These are phyloP conservation scores for Neofusicoccum sp. DNA, from an alignment of 2,329 filamentous ascomycete species.

Conservation along the genomic window DNA sequence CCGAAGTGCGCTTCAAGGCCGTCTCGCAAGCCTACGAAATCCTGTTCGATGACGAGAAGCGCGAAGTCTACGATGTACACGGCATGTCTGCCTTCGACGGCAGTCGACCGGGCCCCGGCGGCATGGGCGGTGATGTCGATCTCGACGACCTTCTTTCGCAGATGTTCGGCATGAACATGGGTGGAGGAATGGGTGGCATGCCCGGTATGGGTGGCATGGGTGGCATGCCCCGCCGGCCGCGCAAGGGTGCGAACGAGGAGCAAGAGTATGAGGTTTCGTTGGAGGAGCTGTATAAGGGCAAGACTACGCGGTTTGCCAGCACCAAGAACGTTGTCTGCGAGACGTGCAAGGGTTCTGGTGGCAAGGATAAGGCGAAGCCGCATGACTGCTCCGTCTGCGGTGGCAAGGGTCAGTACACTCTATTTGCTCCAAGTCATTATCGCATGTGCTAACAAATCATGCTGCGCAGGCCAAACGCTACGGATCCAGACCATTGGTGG, in stretches of 20 bases:
- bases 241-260: slow-evolving; percentile 78
- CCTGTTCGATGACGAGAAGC: slow-evolving; percentile 91
- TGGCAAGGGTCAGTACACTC: slow-evolving; percentile 59
- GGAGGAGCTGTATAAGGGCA: slow-evolving; percentile 97
- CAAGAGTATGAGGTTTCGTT: slow-evolving; percentile 87
- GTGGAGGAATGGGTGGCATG: slow-evolving; percentile 57
- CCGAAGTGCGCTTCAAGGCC: slow-evolving; percentile 89
- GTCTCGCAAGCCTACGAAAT: slow-evolving; percentile 97
- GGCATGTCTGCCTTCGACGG: slow-evolving; percentile 96
- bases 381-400: slow-evolving; percentile 80
- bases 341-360: slow-evolving; percentile 83
- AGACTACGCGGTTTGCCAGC: slow-evolving; percentile 94
- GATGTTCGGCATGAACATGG: slow-evolving; percentile 76
- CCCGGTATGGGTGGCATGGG: slow-evolving; percentile 51
- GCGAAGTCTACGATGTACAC: slow-evolving; percentile 85
- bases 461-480: slow-evolving; percentile 61
- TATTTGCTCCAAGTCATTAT: not conserved
- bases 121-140: slow-evolving; percentile 67
- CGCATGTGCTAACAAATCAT: slow-evolving; percentile 22
- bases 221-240: slow-evolving; percentile 51
- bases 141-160: slow-evolving; percentile 89
- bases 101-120: slow-evolving; percentile 63
- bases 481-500: slow-evolving; percentile 43
- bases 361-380: slow-evolving; percentile 86
- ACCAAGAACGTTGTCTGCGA: slow-evolving; percentile 91